phyloP scores from a whole-genome alignment of 164 flowering plant genomes.

The Aristolochia californica region DNA sequence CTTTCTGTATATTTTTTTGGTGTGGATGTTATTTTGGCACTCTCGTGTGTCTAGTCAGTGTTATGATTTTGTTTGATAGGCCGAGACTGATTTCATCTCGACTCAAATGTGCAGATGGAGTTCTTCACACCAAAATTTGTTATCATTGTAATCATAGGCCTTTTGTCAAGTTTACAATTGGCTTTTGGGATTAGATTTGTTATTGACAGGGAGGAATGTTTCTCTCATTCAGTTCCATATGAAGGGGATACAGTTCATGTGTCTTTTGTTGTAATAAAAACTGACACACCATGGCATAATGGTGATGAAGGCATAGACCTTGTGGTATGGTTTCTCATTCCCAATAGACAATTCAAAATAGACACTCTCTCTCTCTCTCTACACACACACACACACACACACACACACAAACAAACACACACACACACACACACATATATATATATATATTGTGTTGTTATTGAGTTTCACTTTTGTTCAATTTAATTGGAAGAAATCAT shows the following conservation, averaged over 20 bases:
- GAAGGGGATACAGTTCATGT: conserved; percentile 74
- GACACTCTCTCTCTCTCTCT: too few relatives aligned
- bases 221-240: conserved; percentile 64
- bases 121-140: conserved; percentile 5
- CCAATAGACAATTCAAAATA: background rate
- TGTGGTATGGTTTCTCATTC: conserved; percentile 49
- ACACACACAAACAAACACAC: too few relatives aligned
- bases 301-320: conserved; percentile 75
- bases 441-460: too few relatives aligned
- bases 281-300: conserved; percentile 64
- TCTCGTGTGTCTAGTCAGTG: too few relatives aligned
- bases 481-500: too few relatives aligned
- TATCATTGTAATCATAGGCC: conserved; percentile 7
- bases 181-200: conserved; percentile 68
- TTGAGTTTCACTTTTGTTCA: too few relatives aligned
- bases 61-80: too few relatives aligned
- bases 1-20: too few relatives aligned
- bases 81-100: background rate
- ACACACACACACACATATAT: too few relatives aligned
- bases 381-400: too few relatives aligned
- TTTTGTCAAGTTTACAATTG: conserved; percentile 18
- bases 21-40: too few relatives aligned
- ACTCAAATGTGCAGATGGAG: conserved; percentile 26
- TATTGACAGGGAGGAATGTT: conserved; percentile 87
- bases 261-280: conserved; percentile 83